Evolutionary conservation across 306 rosid genomes (phyloP), one percentile per base, ranked within the genome.

Genomic region (Delonix regia): DNA sequence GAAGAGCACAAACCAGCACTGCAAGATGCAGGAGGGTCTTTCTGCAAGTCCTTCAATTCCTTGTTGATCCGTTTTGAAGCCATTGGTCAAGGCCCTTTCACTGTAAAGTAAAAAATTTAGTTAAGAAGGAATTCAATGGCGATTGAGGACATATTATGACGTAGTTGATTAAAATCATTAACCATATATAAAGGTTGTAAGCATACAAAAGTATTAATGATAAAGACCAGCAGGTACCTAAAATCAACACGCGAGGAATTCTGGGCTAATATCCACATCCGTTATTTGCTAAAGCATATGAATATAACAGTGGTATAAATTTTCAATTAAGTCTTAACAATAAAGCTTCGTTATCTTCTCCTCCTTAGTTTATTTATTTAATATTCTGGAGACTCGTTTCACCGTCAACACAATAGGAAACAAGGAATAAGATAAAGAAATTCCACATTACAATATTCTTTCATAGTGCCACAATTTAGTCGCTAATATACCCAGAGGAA

Each of bases 11-110:
- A 64, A 89, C 93, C 93, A 59, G 93, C 93, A 38, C 91, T 87
- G 81, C 93, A 87, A 21, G 89, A 89, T 22, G 78, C 86, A 70
- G 91, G 93, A 67, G 93, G 91, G 36, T 89, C 93, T 78, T 80
- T 89, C 81, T 89, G 88, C 60, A 89, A 82, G 59, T 89, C 93
- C 82, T 85, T 89, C 79, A 89, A 78, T 78, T 89, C 93, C 88
- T 89, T 89, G 51, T 64, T 78, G 66, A 88, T 88, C 45, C 92
- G 85, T 49, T 86, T 88, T 7, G 89, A 73, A 41, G 92, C 92
- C 92, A 85, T 85, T 56, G 15, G 24, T 48, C 27, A 33, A 71
- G 53, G 53, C 13, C 36, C 22, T 59, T 25, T 24, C 61, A 60
- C 72, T 39, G 63, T 6, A 44, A 25, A 25, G 3, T 18, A 68